A percentile compares a stretch with the other conserved stretches of the same genome.
These are phyloP conservation scores for Boletus eberwhitei DNA, from an alignment of 768 basidiomycete genomes.

Conservation along the genomic window DNA sequence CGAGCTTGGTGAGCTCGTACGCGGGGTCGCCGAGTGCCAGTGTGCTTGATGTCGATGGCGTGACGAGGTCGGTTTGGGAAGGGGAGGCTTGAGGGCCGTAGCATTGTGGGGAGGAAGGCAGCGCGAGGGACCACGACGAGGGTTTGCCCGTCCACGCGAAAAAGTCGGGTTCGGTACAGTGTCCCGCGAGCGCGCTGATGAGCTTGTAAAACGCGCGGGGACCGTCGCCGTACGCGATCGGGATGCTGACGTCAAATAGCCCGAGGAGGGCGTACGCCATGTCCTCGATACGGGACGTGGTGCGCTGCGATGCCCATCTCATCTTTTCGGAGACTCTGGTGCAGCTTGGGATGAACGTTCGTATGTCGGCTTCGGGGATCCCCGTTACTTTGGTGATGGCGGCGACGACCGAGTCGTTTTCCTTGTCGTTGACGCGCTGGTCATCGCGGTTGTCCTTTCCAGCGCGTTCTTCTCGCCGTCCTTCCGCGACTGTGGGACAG, in stretches of 20 bases:
- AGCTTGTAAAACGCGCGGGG: constrained; percentile 21
- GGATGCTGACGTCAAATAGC: constrained; percentile 21
- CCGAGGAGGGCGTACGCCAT: constrained; percentile 24
- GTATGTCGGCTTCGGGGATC: constrained; percentile 22
- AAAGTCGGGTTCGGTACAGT: constrained; percentile 19
- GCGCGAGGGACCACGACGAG: constrained; percentile 22
- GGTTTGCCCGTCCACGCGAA: constrained; percentile 24
- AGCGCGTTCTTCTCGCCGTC: constrained; percentile 15
- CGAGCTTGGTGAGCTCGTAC: constrained; percentile 25
- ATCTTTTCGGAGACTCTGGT: constrained; percentile 23
- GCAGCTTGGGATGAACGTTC: constrained; percentile 18
- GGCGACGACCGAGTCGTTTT: constrained; percentile 14
- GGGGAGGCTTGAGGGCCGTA: constrained; percentile 5
- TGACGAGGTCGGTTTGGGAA: constrained; percentile 7
- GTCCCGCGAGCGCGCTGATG: constrained; percentile 13
- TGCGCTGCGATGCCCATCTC: constrained; percentile 23
- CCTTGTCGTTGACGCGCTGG: constrained; percentile 23
- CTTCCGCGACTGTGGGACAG: constrained; percentile 9
- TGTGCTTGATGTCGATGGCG: neutral
- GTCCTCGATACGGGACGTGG: constrained; percentile 23
- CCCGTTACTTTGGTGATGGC: constrained; percentile 16
- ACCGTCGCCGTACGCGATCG: constrained; percentile 25
- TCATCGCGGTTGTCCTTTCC: constrained; percentile 9
- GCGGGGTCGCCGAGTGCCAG: constrained; percentile 17
- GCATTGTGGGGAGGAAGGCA: constrained; percentile 24